Percentiles rank a stretch among this genome's conserved stretches.
Conservation (phyloP, 441 rosid genomes). For the Capsella rubella region DNA sequence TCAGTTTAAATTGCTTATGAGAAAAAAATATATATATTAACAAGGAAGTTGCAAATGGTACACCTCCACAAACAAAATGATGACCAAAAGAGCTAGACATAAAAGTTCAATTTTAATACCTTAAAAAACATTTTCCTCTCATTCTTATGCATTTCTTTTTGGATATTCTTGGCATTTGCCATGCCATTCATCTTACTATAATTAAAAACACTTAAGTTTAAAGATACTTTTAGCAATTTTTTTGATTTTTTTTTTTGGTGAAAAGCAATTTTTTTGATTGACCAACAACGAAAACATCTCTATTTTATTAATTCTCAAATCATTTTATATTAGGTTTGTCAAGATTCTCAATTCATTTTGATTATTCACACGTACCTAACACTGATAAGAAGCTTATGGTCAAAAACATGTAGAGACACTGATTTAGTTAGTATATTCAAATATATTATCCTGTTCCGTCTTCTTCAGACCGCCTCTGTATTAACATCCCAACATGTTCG, state of each 20-base stretch:
- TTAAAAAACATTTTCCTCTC: neutral
- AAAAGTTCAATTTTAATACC: neutral
- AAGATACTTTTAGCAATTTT: neutral
- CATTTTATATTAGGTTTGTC: neutral
- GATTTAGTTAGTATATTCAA: conserved; percentile 21
- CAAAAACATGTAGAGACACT: conserved; percentile 38
- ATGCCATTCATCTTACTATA: conserved; percentile 6
- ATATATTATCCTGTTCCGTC: conserved; percentile 8
- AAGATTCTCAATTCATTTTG: conserved; percentile 29
- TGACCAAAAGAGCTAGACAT: too few relatives aligned
- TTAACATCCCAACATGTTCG: conserved; percentile 29
- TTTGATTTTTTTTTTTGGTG: conserved; percentile 3
- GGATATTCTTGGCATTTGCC: neutral
- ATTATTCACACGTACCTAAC: conserved; percentile 27
- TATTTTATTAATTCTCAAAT: neutral
- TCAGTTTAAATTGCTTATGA: neutral
- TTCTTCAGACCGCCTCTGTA: conserved; percentile 29
- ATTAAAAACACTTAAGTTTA: neutral
- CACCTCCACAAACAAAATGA: too few relatives aligned
- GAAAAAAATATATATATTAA: too few relatives aligned
- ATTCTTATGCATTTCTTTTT: neutral
- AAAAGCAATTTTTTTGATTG: neutral
- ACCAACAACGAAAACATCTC: neutral
- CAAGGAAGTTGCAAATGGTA: too few relatives aligned
- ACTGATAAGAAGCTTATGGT: conserved; percentile 26